These are phyloP conservation scores for Candolleomyces eurysporus DNA, from an alignment of 768 basidiomycete genomes.

Conservation along the genomic window DNA sequence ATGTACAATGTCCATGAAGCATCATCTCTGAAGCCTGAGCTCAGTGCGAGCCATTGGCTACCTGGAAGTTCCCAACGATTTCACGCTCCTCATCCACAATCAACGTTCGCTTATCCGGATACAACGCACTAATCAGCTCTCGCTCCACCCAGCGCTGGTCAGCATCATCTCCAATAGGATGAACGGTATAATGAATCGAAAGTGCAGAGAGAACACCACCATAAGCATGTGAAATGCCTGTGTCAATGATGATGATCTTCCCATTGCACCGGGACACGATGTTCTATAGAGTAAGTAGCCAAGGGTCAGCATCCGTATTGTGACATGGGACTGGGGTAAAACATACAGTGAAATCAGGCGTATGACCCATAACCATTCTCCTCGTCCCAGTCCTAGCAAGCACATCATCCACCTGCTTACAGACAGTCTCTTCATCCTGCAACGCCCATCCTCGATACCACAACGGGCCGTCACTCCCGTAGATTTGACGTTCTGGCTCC, in stretches of 20 bases:
- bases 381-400: constrained; percentile 75
- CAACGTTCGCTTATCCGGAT: constrained; percentile 49
- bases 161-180: constrained; percentile 46
- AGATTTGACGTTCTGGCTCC: constrained; percentile 65
- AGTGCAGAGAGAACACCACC: constrained; percentile 88
- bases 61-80: constrained; percentile 40
- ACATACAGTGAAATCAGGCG: constrained; percentile 77
- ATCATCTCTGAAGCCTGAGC: background rate
- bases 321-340: background rate
- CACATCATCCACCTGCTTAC: constrained; percentile 68
- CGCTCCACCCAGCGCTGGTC: constrained; percentile 53
- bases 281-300: constrained; percentile 39
- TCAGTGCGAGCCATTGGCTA: background rate
- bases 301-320: background rate
- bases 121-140: constrained; percentile 68
- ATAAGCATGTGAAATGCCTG: constrained; percentile 95
- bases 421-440: constrained; percentile 65
- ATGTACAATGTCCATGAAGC: background rate
- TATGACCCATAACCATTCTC: constrained; percentile 95
- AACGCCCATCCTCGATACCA: constrained; percentile 97
- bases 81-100: constrained; percentile 48
- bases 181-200: constrained; percentile 81
- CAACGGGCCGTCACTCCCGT: constrained; percentile 75
- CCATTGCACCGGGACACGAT: constrained; percentile 86
- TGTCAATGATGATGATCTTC: constrained; percentile 96